These are phyloP conservation scores for Bidens hawaiensis DNA, from an alignment of 140 eudicot genomes.

Conservation along the genomic window DNA sequence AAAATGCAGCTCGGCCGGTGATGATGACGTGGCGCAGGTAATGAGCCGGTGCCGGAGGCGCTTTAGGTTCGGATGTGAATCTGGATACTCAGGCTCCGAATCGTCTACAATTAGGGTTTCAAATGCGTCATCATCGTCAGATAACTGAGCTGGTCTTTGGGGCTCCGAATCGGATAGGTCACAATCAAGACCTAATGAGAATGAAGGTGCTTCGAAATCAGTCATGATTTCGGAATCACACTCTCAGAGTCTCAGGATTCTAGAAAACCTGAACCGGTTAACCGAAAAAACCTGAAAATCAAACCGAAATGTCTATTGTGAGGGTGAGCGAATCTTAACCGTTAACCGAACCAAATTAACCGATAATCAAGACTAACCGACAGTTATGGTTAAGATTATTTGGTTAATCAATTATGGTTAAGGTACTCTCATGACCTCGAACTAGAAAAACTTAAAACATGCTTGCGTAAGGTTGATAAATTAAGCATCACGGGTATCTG, in stretches of 20 bases:
- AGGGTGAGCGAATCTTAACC: no score
- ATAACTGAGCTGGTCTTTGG: background rate
- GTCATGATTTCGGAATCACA: conserved; percentile 9
- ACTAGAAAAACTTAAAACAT: no score
- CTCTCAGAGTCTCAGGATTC: background rate
- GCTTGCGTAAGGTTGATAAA: no score
- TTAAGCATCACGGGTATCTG: no score
- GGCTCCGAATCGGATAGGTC: conserved; percentile 15
- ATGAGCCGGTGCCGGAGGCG: conserved; percentile 51
- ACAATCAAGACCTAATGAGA: conserved; percentile 27
- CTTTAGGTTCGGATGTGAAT: conserved; percentile 10
- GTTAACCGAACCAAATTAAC: no score
- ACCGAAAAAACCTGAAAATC: no score
- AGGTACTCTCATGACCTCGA: no score
- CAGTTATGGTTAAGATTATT: no score
- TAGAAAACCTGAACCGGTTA: background rate
- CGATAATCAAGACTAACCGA: no score
- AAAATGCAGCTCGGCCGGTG: conserved; percentile 8
- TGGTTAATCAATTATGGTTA: no score
- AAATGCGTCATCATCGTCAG: background rate
- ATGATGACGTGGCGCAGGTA: background rate
- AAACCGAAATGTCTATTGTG: no score
- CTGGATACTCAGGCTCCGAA: conserved; percentile 21
- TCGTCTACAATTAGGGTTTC: conserved; percentile 25
- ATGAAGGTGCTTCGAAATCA: conserved; percentile 27